Conservation (phyloP, 192 early-diverging fungal genomes). For the Podila verticillata region DNA sequence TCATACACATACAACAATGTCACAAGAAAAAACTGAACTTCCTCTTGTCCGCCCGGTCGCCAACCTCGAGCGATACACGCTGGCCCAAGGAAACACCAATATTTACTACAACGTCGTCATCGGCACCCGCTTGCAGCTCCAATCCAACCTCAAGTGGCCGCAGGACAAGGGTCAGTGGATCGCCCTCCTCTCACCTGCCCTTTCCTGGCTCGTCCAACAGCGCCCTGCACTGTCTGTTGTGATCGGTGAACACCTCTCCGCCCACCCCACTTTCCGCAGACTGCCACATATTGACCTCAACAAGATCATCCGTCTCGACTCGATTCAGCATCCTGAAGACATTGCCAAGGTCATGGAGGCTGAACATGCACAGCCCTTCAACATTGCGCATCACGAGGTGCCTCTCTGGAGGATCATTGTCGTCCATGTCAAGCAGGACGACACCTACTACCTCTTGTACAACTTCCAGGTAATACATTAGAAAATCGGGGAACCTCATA, state of each 20-base stretch:
- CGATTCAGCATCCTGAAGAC: neutral
- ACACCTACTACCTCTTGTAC: constrained; percentile 27
- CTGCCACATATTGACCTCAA: constrained; percentile 22
- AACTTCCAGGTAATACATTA: constrained; percentile 8
- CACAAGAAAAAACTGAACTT: neutral
- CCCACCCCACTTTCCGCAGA: constrained; percentile 15
- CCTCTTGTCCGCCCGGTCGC: constrained; percentile 25
- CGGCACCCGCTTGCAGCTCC: constrained; percentile 14
- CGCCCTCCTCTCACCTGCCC: constrained; percentile 14
- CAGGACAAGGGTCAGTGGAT: constrained; percentile 19
- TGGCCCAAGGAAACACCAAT: constrained; percentile 17
- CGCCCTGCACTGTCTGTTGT: constrained; percentile 29
- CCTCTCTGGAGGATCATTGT: constrained; percentile 42
- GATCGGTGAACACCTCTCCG: constrained; percentile 23
- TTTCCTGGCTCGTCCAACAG: constrained; percentile 31
- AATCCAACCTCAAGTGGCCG: neutral
- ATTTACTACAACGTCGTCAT: constrained; percentile 29
- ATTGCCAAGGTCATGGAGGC: constrained; percentile 22
- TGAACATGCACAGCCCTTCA: constrained; percentile 13
- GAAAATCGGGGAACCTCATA: too few relatives aligned
- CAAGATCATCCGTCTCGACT: constrained; percentile 9
- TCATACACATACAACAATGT: neutral
- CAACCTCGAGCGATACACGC: constrained; percentile 28
- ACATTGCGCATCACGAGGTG: neutral
- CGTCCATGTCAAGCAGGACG: constrained; percentile 23